Conservation (phyloP, 306 rosid genomes). For the Prunus kanzakura region DNA sequence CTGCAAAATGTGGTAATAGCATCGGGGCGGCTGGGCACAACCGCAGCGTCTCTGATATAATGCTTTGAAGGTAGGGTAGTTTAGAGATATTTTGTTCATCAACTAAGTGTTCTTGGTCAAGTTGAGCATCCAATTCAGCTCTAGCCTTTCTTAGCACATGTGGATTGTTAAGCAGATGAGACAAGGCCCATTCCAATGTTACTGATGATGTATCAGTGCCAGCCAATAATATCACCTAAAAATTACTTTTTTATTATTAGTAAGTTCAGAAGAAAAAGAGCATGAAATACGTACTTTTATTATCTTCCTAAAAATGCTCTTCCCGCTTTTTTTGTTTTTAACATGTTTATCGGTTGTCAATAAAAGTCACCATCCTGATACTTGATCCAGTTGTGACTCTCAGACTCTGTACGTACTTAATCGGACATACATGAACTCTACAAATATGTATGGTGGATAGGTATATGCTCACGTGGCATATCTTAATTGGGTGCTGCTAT, state of each 20-base stretch:
- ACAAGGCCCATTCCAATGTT: conserved; percentile 60
- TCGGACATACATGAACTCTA: too few relatives aligned
- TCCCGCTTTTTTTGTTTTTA: too few relatives aligned
- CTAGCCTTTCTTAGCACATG: conserved; percentile 37
- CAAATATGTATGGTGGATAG: too few relatives aligned
- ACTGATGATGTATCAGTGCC: conserved; percentile 58
- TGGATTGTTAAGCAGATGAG: conserved; percentile 49
- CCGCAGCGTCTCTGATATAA: conserved; percentile 44
- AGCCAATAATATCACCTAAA: conserved; percentile 40
- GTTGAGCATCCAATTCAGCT: conserved; percentile 33
- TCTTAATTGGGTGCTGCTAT: too few relatives aligned
- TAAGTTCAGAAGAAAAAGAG: not conserved
- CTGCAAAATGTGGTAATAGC: conserved; percentile 44
- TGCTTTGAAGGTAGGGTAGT: conserved; percentile 43
- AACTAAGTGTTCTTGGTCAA: conserved; percentile 36
- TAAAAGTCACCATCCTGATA: too few relatives aligned
- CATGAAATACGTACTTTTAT: too few relatives aligned
- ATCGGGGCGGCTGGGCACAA: conserved; percentile 37
- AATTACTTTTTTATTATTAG: not conserved
- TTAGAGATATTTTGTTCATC: conserved; percentile 46
- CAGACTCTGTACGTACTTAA: too few relatives aligned
- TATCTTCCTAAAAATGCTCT: too few relatives aligned
- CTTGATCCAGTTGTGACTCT: too few relatives aligned
- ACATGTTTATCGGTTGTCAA: too few relatives aligned
- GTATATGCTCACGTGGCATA: too few relatives aligned